Percentiles rank a stretch among this genome's conserved stretches.
Evolutionary conservation across 495 filamentous ascomycete species (phyloP).

Genomic region (Apiosordaria backusii): DNA sequence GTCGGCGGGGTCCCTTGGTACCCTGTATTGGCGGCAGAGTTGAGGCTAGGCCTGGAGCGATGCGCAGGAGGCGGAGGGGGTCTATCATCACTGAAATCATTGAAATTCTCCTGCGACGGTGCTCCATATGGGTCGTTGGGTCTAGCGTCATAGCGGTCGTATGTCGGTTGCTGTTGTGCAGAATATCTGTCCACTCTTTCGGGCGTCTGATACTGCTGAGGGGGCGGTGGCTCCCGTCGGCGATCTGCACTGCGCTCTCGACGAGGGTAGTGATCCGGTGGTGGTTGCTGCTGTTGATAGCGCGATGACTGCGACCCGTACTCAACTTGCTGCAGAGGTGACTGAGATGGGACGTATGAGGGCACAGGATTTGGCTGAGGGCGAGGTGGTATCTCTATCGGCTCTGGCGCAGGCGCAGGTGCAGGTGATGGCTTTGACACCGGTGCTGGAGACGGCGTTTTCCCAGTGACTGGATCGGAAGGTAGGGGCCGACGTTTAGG

Average conservation of each 20-base stretch:
- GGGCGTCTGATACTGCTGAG: slow-evolving; percentile 31
- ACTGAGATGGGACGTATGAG: slow-evolving; percentile 33
- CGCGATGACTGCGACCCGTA: slow-evolving; percentile 35
- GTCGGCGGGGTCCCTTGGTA: slow-evolving; percentile 34
- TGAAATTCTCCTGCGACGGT: slow-evolving; percentile 15
- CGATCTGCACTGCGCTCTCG: slow-evolving; percentile 27
- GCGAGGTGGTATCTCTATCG: slow-evolving; percentile 35
- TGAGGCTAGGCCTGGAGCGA: slow-evolving; percentile 39
- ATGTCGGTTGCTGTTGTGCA: slow-evolving; percentile 22
- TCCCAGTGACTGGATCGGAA: slow-evolving; percentile 60
- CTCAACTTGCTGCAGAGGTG: slow-evolving; percentile 42
- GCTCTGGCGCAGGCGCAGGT: slow-evolving; percentile 35
- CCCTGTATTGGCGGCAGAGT: slow-evolving; percentile 30
- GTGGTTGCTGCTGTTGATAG: slow-evolving; percentile 28
- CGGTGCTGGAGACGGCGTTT: slow-evolving; percentile 31
- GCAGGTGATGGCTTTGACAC: slow-evolving; percentile 33
- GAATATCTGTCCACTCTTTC: slow-evolving; percentile 36
- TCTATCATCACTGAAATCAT: slow-evolving; percentile 30
- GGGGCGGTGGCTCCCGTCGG: slow-evolving; percentile 26
- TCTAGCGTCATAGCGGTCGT: slow-evolving; percentile 25
- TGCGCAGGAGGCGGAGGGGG: slow-evolving; percentile 48
- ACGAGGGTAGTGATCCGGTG: slow-evolving; percentile 29
- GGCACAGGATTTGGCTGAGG: slow-evolving; percentile 36
- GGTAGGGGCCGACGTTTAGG: slow-evolving; percentile 75
- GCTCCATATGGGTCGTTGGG: slow-evolving; percentile 19